These are phyloP conservation scores for Aquilaria malaccensis DNA, from an alignment of 345 rosid genomes.

Conservation along the genomic window DNA sequence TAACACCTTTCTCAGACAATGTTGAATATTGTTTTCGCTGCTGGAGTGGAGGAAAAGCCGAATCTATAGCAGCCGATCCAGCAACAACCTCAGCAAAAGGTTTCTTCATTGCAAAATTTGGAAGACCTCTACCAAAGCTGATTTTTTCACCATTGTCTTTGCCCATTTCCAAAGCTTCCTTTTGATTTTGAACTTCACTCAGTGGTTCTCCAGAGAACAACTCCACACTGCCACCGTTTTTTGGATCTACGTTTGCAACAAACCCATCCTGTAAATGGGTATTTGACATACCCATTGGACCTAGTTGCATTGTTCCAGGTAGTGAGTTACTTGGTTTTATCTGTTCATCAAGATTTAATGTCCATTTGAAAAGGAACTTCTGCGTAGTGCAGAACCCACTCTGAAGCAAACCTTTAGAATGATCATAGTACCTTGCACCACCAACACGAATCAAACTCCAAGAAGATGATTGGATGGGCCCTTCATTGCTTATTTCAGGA, in stretches of 20 bases:
- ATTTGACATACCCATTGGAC: slow-evolving; percentile 23
- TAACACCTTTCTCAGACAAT: slow-evolving; percentile 32
- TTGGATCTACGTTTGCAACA: slow-evolving; percentile 20
- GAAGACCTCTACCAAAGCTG: slow-evolving; percentile 64
- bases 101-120: slow-evolving; percentile 58
- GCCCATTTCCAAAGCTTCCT: slow-evolving; percentile 25
- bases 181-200: slow-evolving; percentile 29
- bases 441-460: slow-evolving; percentile 78
- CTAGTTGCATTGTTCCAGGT: slow-evolving; percentile 18
- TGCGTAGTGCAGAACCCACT: slow-evolving; percentile 61
- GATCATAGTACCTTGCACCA: slow-evolving; percentile 61
- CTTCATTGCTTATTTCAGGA: slow-evolving; percentile 31
- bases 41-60: slow-evolving; percentile 71
- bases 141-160: slow-evolving; percentile 35
- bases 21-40: slow-evolving; percentile 41
- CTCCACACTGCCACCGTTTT: slow-evolving; percentile 27
- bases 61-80: slow-evolving; percentile 53
- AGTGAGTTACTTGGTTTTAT: slow-evolving; percentile 20
- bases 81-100: slow-evolving; percentile 90
- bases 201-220: slow-evolving; percentile 16
- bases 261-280: slow-evolving; percentile 19
- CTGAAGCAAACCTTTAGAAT: slow-evolving; percentile 69
- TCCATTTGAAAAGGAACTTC: slow-evolving; percentile 64
- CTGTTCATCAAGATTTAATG: slow-evolving; percentile 43
- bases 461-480: slow-evolving; percentile 52